These are phyloP conservation scores for Cryphonectria nitschkei DNA, from an alignment of 2,329 filamentous ascomycete genomes.

Conservation along the genomic window DNA sequence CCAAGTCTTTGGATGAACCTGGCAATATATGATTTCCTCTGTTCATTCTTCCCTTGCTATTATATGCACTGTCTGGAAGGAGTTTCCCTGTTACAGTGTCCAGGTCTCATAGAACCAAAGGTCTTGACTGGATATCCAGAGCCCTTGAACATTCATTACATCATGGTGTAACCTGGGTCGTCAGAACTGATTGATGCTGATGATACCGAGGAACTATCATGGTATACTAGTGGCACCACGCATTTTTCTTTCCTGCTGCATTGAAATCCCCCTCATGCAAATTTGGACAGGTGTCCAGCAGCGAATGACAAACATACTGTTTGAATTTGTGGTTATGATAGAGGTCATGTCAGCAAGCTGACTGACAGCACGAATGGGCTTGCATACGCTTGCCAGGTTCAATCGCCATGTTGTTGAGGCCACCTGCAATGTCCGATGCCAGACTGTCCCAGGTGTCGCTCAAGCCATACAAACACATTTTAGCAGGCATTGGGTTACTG, in stretches of 20 bases:
- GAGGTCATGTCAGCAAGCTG: neutral
- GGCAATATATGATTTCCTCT: neutral
- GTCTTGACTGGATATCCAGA: neutral
- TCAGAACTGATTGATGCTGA: neutral
- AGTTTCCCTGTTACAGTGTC: neutral
- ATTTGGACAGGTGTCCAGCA: too few relatives aligned
- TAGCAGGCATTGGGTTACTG: neutral
- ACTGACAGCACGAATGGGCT: neutral
- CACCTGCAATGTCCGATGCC: neutral
- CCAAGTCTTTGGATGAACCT: neutral
- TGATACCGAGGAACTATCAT: neutral
- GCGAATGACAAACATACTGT: conserved; percentile 6
- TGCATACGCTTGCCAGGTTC: neutral
- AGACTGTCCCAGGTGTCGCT: neutral
- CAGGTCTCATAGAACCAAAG: neutral
- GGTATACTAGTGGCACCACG: too few relatives aligned
- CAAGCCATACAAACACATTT: neutral
- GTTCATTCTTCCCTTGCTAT: neutral
- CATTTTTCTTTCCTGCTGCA: too few relatives aligned
- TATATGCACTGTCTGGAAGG: neutral
- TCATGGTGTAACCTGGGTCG: neutral
- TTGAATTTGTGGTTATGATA: neutral
- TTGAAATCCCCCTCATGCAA: too few relatives aligned
- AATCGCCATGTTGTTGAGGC: neutral
- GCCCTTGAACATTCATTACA: neutral